phyloP scores from a whole-genome alignment of 441 rosid genomes.

The Sinapis alba region DNA sequence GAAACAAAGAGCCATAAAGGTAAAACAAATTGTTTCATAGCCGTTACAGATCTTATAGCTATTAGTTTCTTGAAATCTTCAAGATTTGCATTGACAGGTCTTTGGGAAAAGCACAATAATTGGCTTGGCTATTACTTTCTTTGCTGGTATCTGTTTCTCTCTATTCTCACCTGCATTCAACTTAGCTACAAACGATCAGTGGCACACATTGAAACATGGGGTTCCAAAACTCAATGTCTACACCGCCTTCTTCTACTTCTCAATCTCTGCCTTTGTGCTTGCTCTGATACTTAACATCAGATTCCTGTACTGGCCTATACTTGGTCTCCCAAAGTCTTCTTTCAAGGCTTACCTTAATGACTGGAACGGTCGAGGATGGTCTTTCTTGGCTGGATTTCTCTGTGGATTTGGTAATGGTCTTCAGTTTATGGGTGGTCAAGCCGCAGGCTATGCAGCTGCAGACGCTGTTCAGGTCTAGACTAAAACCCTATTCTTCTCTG shows the following conservation, averaged over 20 bases:
- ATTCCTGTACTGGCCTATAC: constrained; percentile 68
- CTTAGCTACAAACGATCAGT: constrained; percentile 93
- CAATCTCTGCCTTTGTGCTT: constrained; percentile 66
- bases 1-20: constrained; percentile 83
- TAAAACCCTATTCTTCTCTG: constrained; percentile 1
- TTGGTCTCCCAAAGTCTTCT: constrained; percentile 65
- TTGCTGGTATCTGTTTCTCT: constrained; percentile 85
- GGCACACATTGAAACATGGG: constrained; percentile 69
- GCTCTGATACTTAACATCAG: constrained; percentile 65
- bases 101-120: constrained; percentile 72
- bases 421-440: constrained; percentile 93
- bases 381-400: constrained; percentile 74
- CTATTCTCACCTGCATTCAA: constrained; percentile 94
- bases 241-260: constrained; percentile 92
- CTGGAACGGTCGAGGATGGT: constrained; percentile 92
- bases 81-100: constrained; percentile 51
- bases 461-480: constrained; percentile 83
- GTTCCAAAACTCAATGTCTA: constrained; percentile 73
- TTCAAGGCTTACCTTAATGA: constrained; percentile 67
- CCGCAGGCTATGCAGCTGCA: constrained; percentile 92
- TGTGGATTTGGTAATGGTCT: constrained; percentile 92
- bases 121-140: constrained; percentile 72
- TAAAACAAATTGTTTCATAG: background rate
- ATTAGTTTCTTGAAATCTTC: background rate
- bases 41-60: background rate